These are phyloP conservation scores for Lepidium africanum DNA, from an alignment of 345 rosid species.

Conservation along the genomic window DNA sequence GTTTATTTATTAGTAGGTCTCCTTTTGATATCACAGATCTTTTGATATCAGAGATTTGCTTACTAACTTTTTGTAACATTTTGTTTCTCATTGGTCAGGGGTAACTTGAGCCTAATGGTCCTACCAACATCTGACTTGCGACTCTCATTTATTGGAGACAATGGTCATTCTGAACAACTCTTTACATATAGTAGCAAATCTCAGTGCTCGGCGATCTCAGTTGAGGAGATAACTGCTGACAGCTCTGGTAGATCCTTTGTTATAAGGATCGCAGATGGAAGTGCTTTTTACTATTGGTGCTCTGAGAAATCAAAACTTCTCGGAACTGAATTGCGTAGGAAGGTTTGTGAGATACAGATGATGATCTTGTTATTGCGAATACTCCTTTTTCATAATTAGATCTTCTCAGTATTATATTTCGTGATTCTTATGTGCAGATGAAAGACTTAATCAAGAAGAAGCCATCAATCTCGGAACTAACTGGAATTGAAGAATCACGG, in stretches of 20 bases:
- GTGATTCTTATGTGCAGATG: constrained; percentile 42
- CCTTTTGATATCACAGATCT: neutral
- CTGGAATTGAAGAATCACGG: constrained; percentile 84
- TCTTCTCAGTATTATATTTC: neutral
- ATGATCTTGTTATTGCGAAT: neutral
- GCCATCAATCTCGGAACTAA: constrained; percentile 83
- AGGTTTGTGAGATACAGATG: constrained; percentile 42
- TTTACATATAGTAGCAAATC: constrained; percentile 48
- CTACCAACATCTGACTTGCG: constrained; percentile 87
- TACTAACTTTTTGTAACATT: neutral
- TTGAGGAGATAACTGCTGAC: constrained; percentile 66
- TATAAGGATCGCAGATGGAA: constrained; percentile 48
- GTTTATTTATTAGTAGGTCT: neutral
- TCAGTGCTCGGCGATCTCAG: constrained; percentile 39
- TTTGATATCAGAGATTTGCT: neutral
- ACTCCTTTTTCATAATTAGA: neutral
- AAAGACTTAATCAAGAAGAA: constrained; percentile 69
- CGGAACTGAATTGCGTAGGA: constrained; percentile 73
- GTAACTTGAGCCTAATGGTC: constrained; percentile 63
- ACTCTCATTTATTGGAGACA: constrained; percentile 72
- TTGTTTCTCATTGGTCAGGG: constrained; percentile 43
- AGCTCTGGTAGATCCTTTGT: constrained; percentile 79
- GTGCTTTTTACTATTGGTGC: constrained; percentile 76
- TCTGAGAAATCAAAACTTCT: constrained; percentile 85
- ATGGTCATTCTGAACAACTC: constrained; percentile 65